Conservation (phyloP, 164 flowering plant genomes). For the Euptelea pleiosperma region DNA sequence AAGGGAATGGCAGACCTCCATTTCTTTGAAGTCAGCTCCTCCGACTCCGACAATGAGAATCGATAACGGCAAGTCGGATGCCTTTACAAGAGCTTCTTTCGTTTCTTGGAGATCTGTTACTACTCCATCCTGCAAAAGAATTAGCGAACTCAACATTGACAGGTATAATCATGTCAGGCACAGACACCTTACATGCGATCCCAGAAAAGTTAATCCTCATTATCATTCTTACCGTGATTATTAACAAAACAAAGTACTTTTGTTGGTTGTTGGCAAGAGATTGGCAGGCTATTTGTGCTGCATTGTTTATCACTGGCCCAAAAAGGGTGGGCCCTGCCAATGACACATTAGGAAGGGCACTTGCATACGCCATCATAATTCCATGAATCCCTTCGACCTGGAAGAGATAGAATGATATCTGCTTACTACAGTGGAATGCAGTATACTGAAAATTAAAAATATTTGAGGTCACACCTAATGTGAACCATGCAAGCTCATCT, state of each 20-base stretch:
- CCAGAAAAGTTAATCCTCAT: slow-evolving; percentile 2
- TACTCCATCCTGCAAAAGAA: slow-evolving; percentile 81
- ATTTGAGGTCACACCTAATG: not conserved
- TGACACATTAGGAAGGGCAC: slow-evolving; percentile 57
- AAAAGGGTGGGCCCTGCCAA: slow-evolving; percentile 93
- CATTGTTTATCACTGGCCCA: slow-evolving; percentile 73
- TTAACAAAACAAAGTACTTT: slow-evolving; percentile 80
- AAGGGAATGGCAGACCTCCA: slow-evolving; percentile 84
- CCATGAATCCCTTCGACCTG: slow-evolving; percentile 89
- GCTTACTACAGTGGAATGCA: slow-evolving; percentile 3
- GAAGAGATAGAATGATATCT: not conserved
- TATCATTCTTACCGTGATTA: slow-evolving; percentile 55
- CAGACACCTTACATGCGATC: slow-evolving; percentile 42
- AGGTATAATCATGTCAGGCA: slow-evolving; percentile 75
- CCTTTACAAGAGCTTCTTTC: slow-evolving; percentile 74
- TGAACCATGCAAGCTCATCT: not conserved
- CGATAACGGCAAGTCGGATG: slow-evolving; percentile 90
- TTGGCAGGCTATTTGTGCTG: slow-evolving; percentile 64
- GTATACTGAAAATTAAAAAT: not conserved
- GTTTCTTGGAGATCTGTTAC: slow-evolving; percentile 84
- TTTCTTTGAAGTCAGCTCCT: slow-evolving; percentile 72
- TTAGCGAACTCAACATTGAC: slow-evolving; percentile 50
- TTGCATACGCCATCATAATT: slow-evolving; percentile 73
- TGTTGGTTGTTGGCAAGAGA: slow-evolving; percentile 36
- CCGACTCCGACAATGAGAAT: slow-evolving; percentile 96